Conservation (phyloP, 1,284 basidiomycete genomes). For the Ustilago esculenta region DNA sequence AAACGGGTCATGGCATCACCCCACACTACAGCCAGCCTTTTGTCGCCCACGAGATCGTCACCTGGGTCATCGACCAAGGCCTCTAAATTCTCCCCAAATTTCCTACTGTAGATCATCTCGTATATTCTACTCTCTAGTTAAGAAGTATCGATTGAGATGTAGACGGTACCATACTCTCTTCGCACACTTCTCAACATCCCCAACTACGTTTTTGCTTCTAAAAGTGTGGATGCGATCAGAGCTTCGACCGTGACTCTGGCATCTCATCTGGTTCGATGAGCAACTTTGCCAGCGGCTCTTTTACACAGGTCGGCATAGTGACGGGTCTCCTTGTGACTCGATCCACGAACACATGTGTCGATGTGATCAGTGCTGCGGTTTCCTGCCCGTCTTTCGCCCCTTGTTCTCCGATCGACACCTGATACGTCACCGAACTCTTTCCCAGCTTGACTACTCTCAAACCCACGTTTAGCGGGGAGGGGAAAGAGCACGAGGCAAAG, state of each 20-base stretch:
- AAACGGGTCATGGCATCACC: slow-evolving; percentile 50
- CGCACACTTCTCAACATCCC: no score
- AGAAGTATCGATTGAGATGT: no score
- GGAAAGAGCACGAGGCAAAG: slow-evolving; percentile 50
- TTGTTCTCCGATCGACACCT: slow-evolving; percentile 33
- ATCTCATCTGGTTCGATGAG: slow-evolving; percentile 3
- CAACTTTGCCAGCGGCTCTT: slow-evolving; percentile 2
- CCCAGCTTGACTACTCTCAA: slow-evolving; percentile 43
- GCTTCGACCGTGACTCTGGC: slow-evolving; percentile 6
- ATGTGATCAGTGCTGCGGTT: slow-evolving; percentile 36
- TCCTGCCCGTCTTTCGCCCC: background rate
- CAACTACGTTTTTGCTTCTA: no score
- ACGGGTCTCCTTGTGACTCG: slow-evolving; percentile 30
- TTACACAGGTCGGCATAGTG: slow-evolving; percentile 23
- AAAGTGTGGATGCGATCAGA: slow-evolving; percentile 6
- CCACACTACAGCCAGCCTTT: slow-evolving; percentile 33
- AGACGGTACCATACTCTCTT: no score
- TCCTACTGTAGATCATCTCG: no score
- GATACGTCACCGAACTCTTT: slow-evolving; percentile 42
- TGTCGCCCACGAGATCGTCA: slow-evolving; percentile 27
- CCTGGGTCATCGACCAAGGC: slow-evolving; percentile 30
- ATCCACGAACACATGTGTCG: slow-evolving; percentile 56
- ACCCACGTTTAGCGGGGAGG: slow-evolving; percentile 23
- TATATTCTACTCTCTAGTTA: no score
- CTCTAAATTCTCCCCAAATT: slow-evolving; percentile 6